phyloP scores from a whole-genome alignment of 192 early-diverging fungal genomes.

The Thamnidium elegans region DNA sequence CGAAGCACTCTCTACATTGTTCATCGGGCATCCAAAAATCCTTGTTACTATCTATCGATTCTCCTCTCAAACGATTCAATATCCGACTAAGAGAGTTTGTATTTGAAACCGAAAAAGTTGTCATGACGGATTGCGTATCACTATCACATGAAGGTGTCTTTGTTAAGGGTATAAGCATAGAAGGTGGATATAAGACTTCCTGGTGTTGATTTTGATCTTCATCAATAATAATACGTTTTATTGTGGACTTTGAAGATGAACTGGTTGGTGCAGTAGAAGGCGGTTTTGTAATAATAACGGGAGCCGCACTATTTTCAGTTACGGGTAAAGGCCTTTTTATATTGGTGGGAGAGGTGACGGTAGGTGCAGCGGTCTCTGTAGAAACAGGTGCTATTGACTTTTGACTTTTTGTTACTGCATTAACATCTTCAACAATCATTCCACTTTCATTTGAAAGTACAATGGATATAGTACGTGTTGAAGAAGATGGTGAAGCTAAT shows the following conservation, averaged over 20 bases:
- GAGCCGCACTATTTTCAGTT: background rate
- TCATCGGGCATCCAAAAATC: slow-evolving; percentile 87
- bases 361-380: background rate
- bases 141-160: slow-evolving; percentile 38
- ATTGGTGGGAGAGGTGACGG: background rate
- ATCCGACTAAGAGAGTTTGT: slow-evolving; percentile 51
- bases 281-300: background rate
- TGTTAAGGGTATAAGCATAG: slow-evolving; percentile 9
- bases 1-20: slow-evolving; percentile 74
- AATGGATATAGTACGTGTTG: background rate
- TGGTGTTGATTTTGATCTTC: background rate
- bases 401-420: too few relatives aligned
- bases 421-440: background rate
- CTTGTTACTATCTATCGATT: slow-evolving; percentile 39
- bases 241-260: background rate
- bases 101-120: slow-evolving; percentile 44
- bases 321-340: background rate
- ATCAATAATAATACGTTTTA: background rate
- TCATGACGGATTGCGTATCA: slow-evolving; percentile 44
- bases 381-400: too few relatives aligned
- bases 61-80: slow-evolving; percentile 50
- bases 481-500: background rate
- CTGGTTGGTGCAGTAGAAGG: background rate
- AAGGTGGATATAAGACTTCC: background rate
- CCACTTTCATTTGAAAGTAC: slow-evolving; percentile 5